phyloP scores from a whole-genome alignment of 805 yeast species.

The Lipomyces yamanashiensis region DNA sequence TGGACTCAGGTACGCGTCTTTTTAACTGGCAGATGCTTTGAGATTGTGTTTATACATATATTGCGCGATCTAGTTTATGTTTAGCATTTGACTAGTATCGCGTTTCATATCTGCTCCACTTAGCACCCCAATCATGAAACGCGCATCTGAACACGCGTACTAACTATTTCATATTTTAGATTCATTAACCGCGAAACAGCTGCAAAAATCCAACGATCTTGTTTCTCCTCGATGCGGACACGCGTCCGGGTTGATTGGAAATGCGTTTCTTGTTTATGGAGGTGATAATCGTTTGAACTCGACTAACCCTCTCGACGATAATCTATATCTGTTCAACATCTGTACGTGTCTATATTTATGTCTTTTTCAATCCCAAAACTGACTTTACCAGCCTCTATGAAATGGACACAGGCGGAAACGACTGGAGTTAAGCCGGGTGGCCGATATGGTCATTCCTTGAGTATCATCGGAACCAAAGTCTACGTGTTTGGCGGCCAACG shows the following conservation, averaged over 20 bases:
- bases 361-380: not conserved
- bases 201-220: conserved; percentile 50
- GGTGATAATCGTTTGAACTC: conserved; percentile 79
- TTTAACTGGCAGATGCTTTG: not conserved
- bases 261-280: conserved; percentile 92
- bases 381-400: conserved; percentile 54
- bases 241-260: conserved; percentile 87
- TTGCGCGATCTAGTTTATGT: not conserved
- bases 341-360: conserved; percentile 11
- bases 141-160: not conserved
- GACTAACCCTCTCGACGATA: conserved; percentile 70
- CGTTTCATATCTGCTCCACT: not conserved
- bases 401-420: conserved; percentile 81
- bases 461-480: conserved; percentile 65
- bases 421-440: conserved; percentile 82
- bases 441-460: conserved; percentile 92
- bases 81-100: not conserved
- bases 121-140: not conserved
- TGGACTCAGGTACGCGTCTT: conserved; percentile 57
- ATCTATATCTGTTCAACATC: conserved; percentile 82
- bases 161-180: conserved; percentile 33
- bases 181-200: conserved; percentile 41
- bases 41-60: not conserved
- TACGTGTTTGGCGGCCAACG: conserved; percentile 95
- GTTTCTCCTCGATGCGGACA: conserved; percentile 98